phyloP scores from a whole-genome alignment of 108 stramenopile species.

The Pseudonitzschia multiseries region DNA sequence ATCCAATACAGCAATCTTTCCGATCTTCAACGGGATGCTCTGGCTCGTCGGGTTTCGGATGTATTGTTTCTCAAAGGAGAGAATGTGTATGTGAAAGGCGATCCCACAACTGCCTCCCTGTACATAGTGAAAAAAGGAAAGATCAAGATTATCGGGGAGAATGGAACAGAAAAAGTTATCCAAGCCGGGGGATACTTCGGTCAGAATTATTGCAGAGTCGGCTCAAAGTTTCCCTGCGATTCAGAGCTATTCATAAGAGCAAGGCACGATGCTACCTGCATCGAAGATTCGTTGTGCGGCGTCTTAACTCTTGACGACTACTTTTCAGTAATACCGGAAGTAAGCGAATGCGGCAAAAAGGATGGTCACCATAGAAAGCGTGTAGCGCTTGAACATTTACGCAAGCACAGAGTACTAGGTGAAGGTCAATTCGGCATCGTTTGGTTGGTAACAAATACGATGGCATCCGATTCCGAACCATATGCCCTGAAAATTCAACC shows the following conservation, averaged over 20 bases:
- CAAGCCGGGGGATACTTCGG: conserved; percentile 30
- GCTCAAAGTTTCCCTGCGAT: background rate
- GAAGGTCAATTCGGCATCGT: conserved; percentile 85
- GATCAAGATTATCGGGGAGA: conserved; percentile 11
- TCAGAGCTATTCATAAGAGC: background rate
- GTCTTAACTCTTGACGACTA: conserved; percentile 23
- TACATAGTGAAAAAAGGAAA: conserved; percentile 29
- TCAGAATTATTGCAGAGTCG: too few relatives aligned
- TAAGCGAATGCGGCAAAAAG: too few relatives aligned
- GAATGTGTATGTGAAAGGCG: conserved; percentile 51
- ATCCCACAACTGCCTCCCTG: conserved; percentile 2
- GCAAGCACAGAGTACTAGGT: conserved; percentile 10
- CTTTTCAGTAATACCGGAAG: background rate
- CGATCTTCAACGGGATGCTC: conserved; percentile 45
- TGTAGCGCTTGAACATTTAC: too few relatives aligned
- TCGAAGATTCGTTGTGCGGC: conserved; percentile 13
- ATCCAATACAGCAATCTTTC: conserved; percentile 42
- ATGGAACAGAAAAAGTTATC: conserved; percentile 18
- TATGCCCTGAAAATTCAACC: conserved; percentile 80
- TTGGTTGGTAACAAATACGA: conserved; percentile 62
- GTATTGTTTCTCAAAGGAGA: conserved; percentile 58
- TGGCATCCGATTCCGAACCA: conserved; percentile 51
- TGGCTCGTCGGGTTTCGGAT: conserved; percentile 49
- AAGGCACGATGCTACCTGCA: background rate
- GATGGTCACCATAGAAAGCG: too few relatives aligned